These are phyloP conservation scores for Colletotrichum spaethianum DNA, from an alignment of 2,329 filamentous ascomycete species.

Conservation along the genomic window DNA sequence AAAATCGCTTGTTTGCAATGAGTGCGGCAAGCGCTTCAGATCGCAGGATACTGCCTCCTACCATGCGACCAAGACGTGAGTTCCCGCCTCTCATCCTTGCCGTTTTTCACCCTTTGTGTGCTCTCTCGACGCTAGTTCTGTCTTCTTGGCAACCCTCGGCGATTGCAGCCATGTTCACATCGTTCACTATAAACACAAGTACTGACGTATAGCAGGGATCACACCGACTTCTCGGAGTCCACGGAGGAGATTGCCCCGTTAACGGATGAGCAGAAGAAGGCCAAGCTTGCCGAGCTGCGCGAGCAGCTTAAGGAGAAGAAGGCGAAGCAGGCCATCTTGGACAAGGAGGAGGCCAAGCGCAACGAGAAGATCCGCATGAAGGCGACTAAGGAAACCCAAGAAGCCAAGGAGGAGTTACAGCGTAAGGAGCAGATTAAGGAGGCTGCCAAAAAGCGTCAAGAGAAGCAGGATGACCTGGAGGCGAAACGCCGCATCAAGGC, in stretches of 20 bases:
- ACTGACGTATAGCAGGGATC: slow-evolving; percentile 67
- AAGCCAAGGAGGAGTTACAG: slow-evolving; percentile 89
- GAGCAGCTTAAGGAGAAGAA: slow-evolving; percentile 81
- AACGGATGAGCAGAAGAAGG: slow-evolving; percentile 91
- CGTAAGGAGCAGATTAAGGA: slow-evolving; percentile 95
- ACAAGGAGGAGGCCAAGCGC: slow-evolving; percentile 85
- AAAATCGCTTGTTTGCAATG: slow-evolving; percentile 90
- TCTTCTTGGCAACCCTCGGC: neutral
- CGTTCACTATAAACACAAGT: neutral
- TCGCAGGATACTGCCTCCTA: slow-evolving; percentile 87
- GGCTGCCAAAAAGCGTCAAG: slow-evolving; percentile 85
- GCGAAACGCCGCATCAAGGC: slow-evolving; percentile 92
- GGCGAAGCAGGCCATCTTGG: slow-evolving; percentile 75
- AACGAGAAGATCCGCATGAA: slow-evolving; percentile 92
- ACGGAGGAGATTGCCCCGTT: slow-evolving; percentile 92
- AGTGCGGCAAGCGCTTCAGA: slow-evolving; percentile 93
- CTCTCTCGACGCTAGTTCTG: too few species aligned
- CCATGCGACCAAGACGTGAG: slow-evolving; percentile 88
- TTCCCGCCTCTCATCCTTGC: slow-evolving; percentile 20
- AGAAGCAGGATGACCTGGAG: slow-evolving; percentile 88
- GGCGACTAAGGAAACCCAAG: slow-evolving; percentile 89
- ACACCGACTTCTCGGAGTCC: slow-evolving; percentile 93
- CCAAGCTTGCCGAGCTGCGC: slow-evolving; percentile 82
- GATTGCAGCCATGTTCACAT: neutral
- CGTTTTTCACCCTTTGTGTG: neutral